Evolutionary conservation across 305 asterid species (phyloP), one percentile per base, ranked within the genome.

Genomic region (Plantago coronopus): DNA sequence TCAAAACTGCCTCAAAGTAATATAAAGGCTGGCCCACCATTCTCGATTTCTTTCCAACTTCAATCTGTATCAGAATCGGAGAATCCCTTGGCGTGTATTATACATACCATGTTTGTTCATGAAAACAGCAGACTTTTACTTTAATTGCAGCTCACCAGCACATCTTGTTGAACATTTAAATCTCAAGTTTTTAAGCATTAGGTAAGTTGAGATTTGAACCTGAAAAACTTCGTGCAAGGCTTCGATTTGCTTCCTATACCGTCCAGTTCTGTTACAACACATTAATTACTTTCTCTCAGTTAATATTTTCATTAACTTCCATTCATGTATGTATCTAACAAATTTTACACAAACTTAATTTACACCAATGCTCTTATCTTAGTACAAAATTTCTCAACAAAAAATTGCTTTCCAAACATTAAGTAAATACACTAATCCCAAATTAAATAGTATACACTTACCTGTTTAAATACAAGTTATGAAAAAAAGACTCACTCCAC

Each of bases 141-240:
- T 69, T 63, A 58, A 57, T 42, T 59, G 40, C 27, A 27, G 23
- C 23, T 54, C 64, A 53, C 49, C 54, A 48, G 17, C 7, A 17
- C 57, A 51, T 49, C 51, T 44, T 62, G 59, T 44, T 63, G 59
- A 64, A 68, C 69, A 70, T 72, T 69, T 62, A 50, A 57, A 62
- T 42, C 66, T 67, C 48, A 37, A 62, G 27, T 17, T 61, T 63
- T 68, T 67, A 62, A 53, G 57, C 34, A 78, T 86, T 84, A 70
- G 78, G 79, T 70, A 65, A 74, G 83, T 79, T 72, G 81, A 87
- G 97, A 90, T 80, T 74, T 81, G 82, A 87, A 90, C 97, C 97
- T 90, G 97, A 83, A 90, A 90, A 83, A 87, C 95, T 90, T 90
- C 88, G 93, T 90, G 94, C 97, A 90, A 65, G 97, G 96, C 97